phyloP scores from a whole-genome alignment of 805 yeast genomes.

The Nakazawaea sp. region DNA sequence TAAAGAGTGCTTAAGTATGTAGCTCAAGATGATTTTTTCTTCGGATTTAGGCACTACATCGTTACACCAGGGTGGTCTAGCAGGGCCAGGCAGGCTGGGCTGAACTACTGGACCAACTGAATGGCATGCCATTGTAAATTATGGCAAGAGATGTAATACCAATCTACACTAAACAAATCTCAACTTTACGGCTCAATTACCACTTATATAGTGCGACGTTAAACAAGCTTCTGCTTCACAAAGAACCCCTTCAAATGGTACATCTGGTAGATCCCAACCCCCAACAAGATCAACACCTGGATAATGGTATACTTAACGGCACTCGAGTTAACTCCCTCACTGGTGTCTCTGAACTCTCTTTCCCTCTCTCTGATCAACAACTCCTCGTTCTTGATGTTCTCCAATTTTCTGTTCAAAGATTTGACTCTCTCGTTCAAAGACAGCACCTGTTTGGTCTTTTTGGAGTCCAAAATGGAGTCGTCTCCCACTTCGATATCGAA shows the following conservation, averaged over 20 bases:
- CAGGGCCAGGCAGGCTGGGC: too few relatives aligned
- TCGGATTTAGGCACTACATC: too few relatives aligned
- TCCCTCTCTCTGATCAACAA: constrained; percentile 60
- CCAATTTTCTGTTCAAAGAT: constrained; percentile 49
- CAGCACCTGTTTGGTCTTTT: constrained; percentile 46
- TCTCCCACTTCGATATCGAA: constrained; percentile 70
- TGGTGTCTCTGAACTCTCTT: constrained; percentile 66
- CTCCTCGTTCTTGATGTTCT: constrained; percentile 60
- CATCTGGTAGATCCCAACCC: constrained; percentile 72
- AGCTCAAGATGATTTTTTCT: too few relatives aligned
- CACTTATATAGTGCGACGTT: too few relatives aligned
- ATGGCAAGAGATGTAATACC: too few relatives aligned
- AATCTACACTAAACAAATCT: too few relatives aligned
- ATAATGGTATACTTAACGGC: constrained; percentile 70
- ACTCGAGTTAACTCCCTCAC: constrained; percentile 68
- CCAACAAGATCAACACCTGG: constrained; percentile 61
- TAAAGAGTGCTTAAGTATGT: too few relatives aligned
- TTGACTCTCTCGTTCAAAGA: constrained; percentile 49
- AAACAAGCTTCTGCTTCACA: constrained; percentile 80
- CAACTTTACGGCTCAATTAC: too few relatives aligned
- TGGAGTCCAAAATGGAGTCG: constrained; percentile 55
- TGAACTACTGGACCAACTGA: too few relatives aligned
- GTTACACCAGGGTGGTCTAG: too few relatives aligned
- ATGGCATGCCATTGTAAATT: too few relatives aligned
- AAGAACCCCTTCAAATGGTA: constrained; percentile 74